Evolutionary conservation across 495 filamentous ascomycete species (phyloP), one percentile per base, ranked within the genome.

Genomic region (Penicillium goetzii): DNA sequence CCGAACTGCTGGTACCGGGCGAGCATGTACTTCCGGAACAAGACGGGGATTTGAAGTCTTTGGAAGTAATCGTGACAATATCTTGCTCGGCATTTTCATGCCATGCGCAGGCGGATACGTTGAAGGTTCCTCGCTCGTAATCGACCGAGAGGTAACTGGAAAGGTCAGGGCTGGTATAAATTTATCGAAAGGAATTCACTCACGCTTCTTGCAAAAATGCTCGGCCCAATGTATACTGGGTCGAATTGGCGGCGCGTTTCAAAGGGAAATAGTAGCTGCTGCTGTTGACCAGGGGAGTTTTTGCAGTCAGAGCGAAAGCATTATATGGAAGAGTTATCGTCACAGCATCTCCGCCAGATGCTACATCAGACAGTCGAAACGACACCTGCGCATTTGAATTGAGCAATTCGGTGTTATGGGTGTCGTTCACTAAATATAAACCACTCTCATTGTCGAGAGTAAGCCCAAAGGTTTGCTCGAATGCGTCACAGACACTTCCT

Each of bases 141-240:
- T 88, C 84, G n/a, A 82, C 84, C 19, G 85, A 84, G 12, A 91
- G 66, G 62, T 91, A 91, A 2, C 67, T 69, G 36, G 21, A 26
- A 6, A 57, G 30, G 19, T 64, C 38, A 69, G 60, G 12, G 4
- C 12, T 38, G 26, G 40, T 9, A 3, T 6, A 25, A 12, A 5
- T 17, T 15, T 33, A 7, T 33, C 2, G n/a, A 30, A 53, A 9
- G 32, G 10, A 12, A 23, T 49, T 0, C n/a, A 66, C 67, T 67
- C 58, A 69, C 17, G 86, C 82, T 72, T 90, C 89, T 75, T 91
- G 89, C 60, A 91, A 78, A 65, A 91, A 91, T 4, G 78, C 73
- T 30, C 89, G 83, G n/a, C 89, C 89, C 62, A 91, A 80, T n/a
- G 86, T 85, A 63, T 83, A 80, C 60, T 86, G 80, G n/a, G 81